Conservation (phyloP, 2,329 filamentous ascomycete genomes). For the Clonostachys byssicola region DNA sequence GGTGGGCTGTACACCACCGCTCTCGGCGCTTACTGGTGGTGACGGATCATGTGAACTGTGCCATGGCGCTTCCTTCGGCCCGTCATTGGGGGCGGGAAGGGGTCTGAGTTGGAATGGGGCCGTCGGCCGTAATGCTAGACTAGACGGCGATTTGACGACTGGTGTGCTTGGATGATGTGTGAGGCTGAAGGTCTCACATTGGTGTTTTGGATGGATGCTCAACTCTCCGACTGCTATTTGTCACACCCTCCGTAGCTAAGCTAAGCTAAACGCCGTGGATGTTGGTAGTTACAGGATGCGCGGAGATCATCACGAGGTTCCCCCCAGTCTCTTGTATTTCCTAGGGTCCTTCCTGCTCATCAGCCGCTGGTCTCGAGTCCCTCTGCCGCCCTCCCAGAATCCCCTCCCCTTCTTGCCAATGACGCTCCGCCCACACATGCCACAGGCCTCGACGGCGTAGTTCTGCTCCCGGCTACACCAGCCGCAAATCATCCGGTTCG, state of each 20-base stretch:
- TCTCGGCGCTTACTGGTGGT: too few species aligned
- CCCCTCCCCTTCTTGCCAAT: constrained; percentile 62
- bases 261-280: neutral
- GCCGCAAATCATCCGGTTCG: constrained; percentile 79
- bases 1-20: too few species aligned
- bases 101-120: too few species aligned
- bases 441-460: constrained; percentile 72
- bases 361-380: constrained; percentile 64
- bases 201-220: neutral
- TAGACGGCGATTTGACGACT: neutral
- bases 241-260: neutral
- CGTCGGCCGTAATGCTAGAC: neutral
- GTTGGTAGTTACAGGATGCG: neutral
- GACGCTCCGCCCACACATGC: constrained; percentile 66
- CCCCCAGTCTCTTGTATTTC: constrained; percentile 62
- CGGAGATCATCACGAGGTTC: constrained; percentile 13
- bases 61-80: too few species aligned
- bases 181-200: too few species aligned
- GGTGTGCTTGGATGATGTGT: neutral
- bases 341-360: constrained; percentile 77
- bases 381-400: constrained; percentile 86
- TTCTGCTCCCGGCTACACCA: constrained; percentile 78
- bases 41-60: too few species aligned
- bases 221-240: neutral
- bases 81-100: too few species aligned